These are phyloP conservation scores for Hymenoscyphus fraxineus DNA, from an alignment of 2,329 filamentous ascomycete genomes.

Conservation along the genomic window DNA sequence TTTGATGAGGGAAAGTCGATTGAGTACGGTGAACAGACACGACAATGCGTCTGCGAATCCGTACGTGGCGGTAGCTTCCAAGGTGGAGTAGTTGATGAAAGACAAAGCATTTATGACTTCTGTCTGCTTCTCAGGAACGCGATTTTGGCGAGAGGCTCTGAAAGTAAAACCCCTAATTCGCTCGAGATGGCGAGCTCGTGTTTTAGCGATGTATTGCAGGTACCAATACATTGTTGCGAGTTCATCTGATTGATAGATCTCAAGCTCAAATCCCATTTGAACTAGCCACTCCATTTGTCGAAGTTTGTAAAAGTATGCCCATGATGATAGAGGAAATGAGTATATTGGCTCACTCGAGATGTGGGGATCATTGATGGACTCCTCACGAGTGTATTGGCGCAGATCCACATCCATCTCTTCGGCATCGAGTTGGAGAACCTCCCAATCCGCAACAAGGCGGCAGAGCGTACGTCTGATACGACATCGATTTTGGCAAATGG, in stretches of 20 bases:
- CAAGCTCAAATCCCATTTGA: slow-evolving; percentile 90
- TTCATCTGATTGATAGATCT: slow-evolving; percentile 84
- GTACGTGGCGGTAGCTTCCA: slow-evolving; percentile 61
- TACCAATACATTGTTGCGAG: slow-evolving; percentile 90
- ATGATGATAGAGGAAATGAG: slow-evolving; percentile 75
- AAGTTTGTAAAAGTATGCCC: slow-evolving; percentile 90
- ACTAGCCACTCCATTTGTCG: slow-evolving; percentile 81
- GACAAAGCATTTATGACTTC: slow-evolving; percentile 48
- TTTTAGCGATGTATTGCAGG: slow-evolving; percentile 67
- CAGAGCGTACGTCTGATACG: slow-evolving; percentile 85
- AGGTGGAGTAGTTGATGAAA: slow-evolving; percentile 56
- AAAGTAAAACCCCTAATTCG: slow-evolving; percentile 66
- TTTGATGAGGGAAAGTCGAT: slow-evolving; percentile 37
- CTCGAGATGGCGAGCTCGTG: slow-evolving; percentile 59
- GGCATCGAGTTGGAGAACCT: slow-evolving; percentile 75
- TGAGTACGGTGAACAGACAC: slow-evolving; percentile 52
- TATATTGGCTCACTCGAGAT: slow-evolving; percentile 53
- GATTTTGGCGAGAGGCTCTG: slow-evolving; percentile 17
- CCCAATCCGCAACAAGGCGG: slow-evolving; percentile 79
- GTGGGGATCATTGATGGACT: slow-evolving; percentile 50
- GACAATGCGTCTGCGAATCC: slow-evolving; percentile 48
- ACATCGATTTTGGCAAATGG: slow-evolving; percentile 85
- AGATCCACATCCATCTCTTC: slow-evolving; percentile 72
- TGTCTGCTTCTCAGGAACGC: slow-evolving; percentile 34
- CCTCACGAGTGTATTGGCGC: slow-evolving; percentile 57